Conservation (phyloP, 257 asterid genomes). For the Lantana camara region DNA sequence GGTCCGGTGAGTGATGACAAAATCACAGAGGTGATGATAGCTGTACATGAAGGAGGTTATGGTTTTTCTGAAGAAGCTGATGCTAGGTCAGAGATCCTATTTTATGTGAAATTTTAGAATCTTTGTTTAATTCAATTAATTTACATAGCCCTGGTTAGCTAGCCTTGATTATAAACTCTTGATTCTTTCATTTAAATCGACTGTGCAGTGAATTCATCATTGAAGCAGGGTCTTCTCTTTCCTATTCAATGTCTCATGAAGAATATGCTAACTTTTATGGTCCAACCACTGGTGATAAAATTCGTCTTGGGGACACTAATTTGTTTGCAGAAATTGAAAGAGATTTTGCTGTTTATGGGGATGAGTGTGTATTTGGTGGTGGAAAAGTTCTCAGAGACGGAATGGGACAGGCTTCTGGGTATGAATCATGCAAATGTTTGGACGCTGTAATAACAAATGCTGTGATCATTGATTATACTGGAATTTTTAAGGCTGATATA, state of each 20-base stretch:
- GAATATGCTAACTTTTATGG: constrained; percentile 86
- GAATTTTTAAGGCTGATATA: constrained; percentile 89
- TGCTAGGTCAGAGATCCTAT: constrained; percentile 51
- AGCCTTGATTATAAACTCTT: constrained; percentile 24
- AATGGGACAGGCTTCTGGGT: constrained; percentile 93
- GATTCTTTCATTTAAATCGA: constrained; percentile 28
- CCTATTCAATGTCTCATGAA: constrained; percentile 66
- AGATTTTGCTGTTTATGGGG: constrained; percentile 76
- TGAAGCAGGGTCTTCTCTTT: constrained; percentile 61
- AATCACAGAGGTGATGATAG: constrained; percentile 48
- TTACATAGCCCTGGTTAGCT: too few species aligned
- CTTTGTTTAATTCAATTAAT: constrained; percentile 17
- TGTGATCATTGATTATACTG: constrained; percentile 81
- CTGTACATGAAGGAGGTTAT: constrained; percentile 49
- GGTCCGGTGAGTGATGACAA: constrained; percentile 53
- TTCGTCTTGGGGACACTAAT: constrained; percentile 91
- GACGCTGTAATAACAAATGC: constrained; percentile 96
- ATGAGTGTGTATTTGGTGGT: constrained; percentile 97
- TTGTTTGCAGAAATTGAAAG: constrained; percentile 84
- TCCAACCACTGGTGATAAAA: constrained; percentile 86
- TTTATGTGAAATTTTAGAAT: constrained; percentile 11
- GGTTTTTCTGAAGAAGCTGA: constrained; percentile 59
- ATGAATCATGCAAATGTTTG: constrained; percentile 53
- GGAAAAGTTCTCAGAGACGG: constrained; percentile 95
- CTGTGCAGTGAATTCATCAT: constrained; percentile 67